Evolutionary conservation across 106 monocot species (phyloP).

Genomic region (Phalaenopsis aphrodite): DNA sequence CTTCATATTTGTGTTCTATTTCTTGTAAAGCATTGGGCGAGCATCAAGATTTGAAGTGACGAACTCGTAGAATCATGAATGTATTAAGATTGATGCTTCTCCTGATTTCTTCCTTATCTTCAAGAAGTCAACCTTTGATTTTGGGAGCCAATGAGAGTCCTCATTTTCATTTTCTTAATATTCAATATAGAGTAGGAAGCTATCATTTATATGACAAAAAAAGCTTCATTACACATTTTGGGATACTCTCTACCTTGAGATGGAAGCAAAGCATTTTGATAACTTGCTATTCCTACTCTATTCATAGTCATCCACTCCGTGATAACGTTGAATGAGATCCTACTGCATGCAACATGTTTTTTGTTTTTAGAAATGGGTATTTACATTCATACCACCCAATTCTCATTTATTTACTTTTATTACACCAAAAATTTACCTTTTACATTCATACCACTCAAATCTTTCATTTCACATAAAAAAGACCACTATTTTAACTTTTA

Average conservation of each 20-base stretch:
- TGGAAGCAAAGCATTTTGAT: background rate
- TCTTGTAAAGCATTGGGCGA: background rate
- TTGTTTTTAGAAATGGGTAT: background rate
- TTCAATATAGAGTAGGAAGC: background rate
- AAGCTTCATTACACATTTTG: background rate
- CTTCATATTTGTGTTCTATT: background rate
- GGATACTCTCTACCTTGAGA: background rate
- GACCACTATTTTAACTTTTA: too few species aligned
- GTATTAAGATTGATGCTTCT: background rate
- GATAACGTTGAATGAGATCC: background rate
- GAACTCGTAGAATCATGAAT: background rate
- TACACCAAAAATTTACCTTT: too few species aligned
- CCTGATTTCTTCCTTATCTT: background rate
- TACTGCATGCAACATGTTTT: background rate
- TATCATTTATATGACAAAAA: background rate
- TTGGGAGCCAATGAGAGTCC: background rate
- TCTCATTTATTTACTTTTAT: too few species aligned
- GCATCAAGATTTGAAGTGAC: background rate
- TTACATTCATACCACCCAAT: too few species aligned
- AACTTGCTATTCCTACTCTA: background rate
- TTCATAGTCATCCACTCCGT: background rate
- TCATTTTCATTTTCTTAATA: background rate
- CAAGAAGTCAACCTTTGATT: background rate
- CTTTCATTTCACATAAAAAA: too few species aligned
- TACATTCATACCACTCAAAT: too few species aligned